These are phyloP conservation scores for Lepidopterella palustris DNA, from an alignment of 495 filamentous ascomycete species.

Conservation along the genomic window DNA sequence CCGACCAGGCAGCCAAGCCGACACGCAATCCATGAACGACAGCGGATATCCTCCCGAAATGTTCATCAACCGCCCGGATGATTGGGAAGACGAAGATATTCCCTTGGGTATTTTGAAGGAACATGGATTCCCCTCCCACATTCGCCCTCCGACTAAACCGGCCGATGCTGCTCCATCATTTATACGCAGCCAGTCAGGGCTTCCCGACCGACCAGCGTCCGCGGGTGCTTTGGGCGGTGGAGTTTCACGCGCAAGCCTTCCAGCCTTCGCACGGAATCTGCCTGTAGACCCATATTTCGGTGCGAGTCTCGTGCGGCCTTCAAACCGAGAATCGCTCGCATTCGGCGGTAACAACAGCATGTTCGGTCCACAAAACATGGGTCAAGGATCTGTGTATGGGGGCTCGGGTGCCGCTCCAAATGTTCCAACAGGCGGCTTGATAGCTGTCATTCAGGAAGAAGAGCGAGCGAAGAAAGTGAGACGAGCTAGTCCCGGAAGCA, in stretches of 20 bases:
- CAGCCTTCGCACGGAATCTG: slow-evolving; percentile 79
- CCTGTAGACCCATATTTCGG: slow-evolving; percentile 88
- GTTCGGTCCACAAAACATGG: slow-evolving; percentile 17
- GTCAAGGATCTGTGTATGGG: slow-evolving; percentile 53
- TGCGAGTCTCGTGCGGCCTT: slow-evolving; percentile 66
- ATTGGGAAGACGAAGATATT: slow-evolving; percentile 44
- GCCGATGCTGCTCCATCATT: slow-evolving; percentile 59
- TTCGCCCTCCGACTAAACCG: slow-evolving; percentile 68
- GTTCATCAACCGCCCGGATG: slow-evolving; percentile 29
- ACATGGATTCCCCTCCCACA: slow-evolving; percentile 86
- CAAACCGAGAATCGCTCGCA: slow-evolving; percentile 70
- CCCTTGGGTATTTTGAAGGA: slow-evolving; percentile 83
- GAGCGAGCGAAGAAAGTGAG: slow-evolving; percentile 71
- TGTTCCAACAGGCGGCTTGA: slow-evolving; percentile 57
- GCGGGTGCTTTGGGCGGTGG: slow-evolving; percentile 42
- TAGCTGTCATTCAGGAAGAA: slow-evolving; percentile 85
- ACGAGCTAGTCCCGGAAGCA: slow-evolving; percentile 61
- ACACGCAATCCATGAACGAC: background rate
- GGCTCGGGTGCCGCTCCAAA: slow-evolving; percentile 33
- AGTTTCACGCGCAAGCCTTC: slow-evolving; percentile 48
- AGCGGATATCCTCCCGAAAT: slow-evolving; percentile 25
- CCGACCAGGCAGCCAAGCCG: slow-evolving; percentile 13
- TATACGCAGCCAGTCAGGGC: slow-evolving; percentile 47
- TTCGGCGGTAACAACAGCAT: slow-evolving; percentile 37
- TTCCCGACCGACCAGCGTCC: slow-evolving; percentile 38